Evolutionary conservation across 2,329 filamentous ascomycete species (phyloP).

Genomic region (Scleromitrula shiraiana): DNA sequence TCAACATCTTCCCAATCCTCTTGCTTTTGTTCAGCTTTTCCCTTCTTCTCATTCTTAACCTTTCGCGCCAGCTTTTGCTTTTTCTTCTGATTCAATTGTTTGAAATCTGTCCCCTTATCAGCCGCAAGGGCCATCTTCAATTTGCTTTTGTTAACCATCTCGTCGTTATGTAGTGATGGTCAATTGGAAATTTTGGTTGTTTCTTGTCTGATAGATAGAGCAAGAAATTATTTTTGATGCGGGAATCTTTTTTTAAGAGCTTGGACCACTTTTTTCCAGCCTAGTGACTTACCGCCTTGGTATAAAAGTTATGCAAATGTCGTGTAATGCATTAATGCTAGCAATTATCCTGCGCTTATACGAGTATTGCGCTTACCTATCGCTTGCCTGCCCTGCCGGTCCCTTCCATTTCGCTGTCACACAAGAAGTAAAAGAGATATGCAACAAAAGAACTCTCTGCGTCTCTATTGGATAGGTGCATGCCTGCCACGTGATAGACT

Average conservation of each 20-base stretch:
- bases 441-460: no score
- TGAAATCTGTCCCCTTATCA: conserved; percentile 46
- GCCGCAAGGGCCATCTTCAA: conserved; percentile 47
- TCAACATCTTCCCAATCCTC: conserved; percentile 37
- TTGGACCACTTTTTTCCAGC: conserved; percentile 1
- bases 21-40: conserved; percentile 31
- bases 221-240: conserved; percentile 12
- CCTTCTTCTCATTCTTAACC: conserved; percentile 38
- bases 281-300: conserved; percentile 6
- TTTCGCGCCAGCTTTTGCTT: conserved; percentile 35
- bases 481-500: no score
- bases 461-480: no score
- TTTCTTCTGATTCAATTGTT: conserved; percentile 36
- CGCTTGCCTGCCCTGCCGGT: no score
- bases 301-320: neutral
- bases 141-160: conserved; percentile 34
- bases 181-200: conserved; percentile 4
- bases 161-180: conserved; percentile 16
- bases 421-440: no score
- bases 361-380: no score
- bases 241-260: conserved; percentile 12
- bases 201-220: conserved; percentile 5
- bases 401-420: no score
- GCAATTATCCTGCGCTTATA: no score
- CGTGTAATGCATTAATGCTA: no score